These are phyloP conservation scores for Maudiozyma humilis DNA, from an alignment of 1,139 yeast genomes.

Conservation along the genomic window DNA sequence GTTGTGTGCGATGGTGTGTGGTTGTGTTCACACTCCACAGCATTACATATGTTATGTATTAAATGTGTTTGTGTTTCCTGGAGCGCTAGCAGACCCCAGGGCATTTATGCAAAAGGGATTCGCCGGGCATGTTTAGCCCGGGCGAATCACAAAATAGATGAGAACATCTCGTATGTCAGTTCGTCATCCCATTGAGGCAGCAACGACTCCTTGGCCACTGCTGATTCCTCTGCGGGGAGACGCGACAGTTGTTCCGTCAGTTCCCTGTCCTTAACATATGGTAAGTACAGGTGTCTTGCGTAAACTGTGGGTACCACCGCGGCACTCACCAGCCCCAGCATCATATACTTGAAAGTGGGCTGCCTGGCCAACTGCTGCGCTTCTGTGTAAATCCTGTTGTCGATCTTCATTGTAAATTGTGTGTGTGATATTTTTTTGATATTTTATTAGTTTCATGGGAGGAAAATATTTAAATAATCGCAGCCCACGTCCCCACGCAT, in stretches of 20 bases:
- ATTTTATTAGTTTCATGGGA: background rate
- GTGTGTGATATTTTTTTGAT: background rate
- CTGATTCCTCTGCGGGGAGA: slow-evolving; percentile 5
- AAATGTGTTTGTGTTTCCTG: no score
- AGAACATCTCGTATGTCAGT: slow-evolving; percentile 20
- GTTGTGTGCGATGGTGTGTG: no score
- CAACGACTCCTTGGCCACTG: slow-evolving; percentile 6
- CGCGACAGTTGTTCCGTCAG: slow-evolving; percentile 4
- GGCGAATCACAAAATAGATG: slow-evolving; percentile 24
- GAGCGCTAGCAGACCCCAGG: no score
- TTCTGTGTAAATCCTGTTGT: slow-evolving; percentile 21
- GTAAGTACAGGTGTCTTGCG: slow-evolving; percentile 11
- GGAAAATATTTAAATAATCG: background rate
- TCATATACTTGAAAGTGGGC: slow-evolving; percentile 21
- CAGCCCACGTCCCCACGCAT: background rate
- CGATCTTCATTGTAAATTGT: slow-evolving; percentile 20
- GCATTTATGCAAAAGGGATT: no score
- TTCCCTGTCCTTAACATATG: slow-evolving; percentile 1
- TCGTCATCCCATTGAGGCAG: slow-evolving; percentile 17
- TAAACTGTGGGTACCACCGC: slow-evolving; percentile 26
- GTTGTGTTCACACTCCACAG: no score
- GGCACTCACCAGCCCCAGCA: slow-evolving; percentile 23
- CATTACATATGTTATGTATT: no score
- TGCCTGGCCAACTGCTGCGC: slow-evolving; percentile 21
- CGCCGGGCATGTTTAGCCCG: no score